Evolutionary conservation across 108 stramenopile genomes (phyloP), one percentile per base, ranked within the genome.

Genomic region (Conticribra weissflogii): DNA sequence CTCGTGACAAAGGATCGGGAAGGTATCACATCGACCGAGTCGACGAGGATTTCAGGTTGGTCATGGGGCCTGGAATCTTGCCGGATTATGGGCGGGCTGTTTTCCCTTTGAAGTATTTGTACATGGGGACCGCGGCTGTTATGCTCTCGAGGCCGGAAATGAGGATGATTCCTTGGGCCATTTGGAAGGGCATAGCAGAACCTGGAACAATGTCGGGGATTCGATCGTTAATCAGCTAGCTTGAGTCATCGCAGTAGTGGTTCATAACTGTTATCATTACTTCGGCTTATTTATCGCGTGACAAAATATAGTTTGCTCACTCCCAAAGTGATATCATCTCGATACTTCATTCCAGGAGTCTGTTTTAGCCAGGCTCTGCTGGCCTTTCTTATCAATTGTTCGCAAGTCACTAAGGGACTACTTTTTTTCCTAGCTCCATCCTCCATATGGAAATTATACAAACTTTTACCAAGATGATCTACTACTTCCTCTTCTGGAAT

Each of bases 41-140:
- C 0, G 83, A 86, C 24, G 27, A 29, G 27, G 85, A 88, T 22
- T 92, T 84, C 72, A 79, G 91, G 28, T 72, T 54, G 31, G 81
- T 66, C 52, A 85, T 92, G 82, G 91, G 91, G 18, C 79, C 82
- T 67, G 91, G 91, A 41, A 12, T 41, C 12, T 41, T 9, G 22
- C 81, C 89, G 14, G 79, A 33, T 32, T 23, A 50, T 16, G 27
- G 61, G 18, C 53, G 30, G 27, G 86, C 82, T 8, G 44, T 71
- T 18, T 31, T 90, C n/a, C 89, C 86, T 14, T 25, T 92, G 50
- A 63, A 59, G 31, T 66, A 77, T 60, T 24, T 89, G 2, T 92
- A 83, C 83, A 55, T 55, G 17, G 60, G 60, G 0, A n/a, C 78
- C 21, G 75, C 64, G 22, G 21, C 62, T 3, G 41, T 41, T 18